Conservation (phyloP, 2,329 filamentous ascomycete species). For the Aureobasidium musti region DNA sequence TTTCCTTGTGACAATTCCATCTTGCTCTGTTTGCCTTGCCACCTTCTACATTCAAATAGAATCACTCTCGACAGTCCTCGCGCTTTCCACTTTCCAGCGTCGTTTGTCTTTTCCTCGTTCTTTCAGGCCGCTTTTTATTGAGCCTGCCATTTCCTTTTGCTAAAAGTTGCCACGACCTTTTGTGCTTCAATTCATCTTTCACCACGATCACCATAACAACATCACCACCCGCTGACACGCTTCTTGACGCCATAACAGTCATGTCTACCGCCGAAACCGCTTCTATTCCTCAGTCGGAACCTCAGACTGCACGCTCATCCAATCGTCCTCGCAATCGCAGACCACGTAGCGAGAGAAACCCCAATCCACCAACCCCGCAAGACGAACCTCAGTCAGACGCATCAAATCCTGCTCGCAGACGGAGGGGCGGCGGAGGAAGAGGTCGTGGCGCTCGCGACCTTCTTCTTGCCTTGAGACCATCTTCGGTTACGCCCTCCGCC, state of each 20-base stretch:
- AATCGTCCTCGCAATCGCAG: conserved; percentile 11
- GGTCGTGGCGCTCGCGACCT: conserved; percentile 35
- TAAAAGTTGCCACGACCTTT: background rate
- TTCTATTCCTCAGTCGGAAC: background rate
- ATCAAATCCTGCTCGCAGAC: conserved; percentile 25
- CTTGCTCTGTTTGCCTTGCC: conserved; percentile 5
- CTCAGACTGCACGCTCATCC: background rate
- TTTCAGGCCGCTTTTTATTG: conserved; percentile 28
- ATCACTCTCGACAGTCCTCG: conserved; percentile 4
- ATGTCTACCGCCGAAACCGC: conserved; percentile 27
- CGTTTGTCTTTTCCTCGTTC: conserved; percentile 24
- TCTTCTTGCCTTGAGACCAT: conserved; percentile 39
- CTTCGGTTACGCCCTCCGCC: conserved; percentile 38
- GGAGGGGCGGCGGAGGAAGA: conserved; percentile 37
- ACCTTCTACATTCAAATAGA: conserved; percentile 7
- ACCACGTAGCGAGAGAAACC: conserved; percentile 16
- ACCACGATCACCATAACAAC: background rate
- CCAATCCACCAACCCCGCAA: background rate
- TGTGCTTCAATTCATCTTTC: background rate
- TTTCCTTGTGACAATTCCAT: conserved; percentile 12
- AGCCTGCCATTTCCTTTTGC: conserved; percentile 27
- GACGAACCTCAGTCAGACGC: conserved; percentile 18
- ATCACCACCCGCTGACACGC: background rate
- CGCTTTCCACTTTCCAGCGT: conserved; percentile 1
- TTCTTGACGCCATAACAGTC: background rate